Conservation (phyloP, 305 asterid genomes). For the Fraxinus sp. region DNA sequence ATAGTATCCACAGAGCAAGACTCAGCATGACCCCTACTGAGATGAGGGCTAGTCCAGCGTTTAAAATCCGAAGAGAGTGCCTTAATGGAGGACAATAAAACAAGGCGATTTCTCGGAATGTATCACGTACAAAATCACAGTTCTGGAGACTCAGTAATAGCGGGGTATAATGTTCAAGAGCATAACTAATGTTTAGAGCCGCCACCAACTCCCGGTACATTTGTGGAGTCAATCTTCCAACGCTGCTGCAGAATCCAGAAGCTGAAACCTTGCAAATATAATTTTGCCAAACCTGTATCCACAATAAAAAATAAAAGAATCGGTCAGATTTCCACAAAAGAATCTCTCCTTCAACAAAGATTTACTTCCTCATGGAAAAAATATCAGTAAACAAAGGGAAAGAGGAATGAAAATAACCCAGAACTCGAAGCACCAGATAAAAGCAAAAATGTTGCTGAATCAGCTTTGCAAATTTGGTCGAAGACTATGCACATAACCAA, state of each 20-base stretch:
- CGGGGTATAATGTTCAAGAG: slow-evolving; percentile 76
- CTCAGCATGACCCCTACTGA: slow-evolving; percentile 89
- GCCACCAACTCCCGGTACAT: slow-evolving; percentile 61
- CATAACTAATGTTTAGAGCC: slow-evolving; percentile 78
- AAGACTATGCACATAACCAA: background rate
- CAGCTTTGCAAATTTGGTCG: background rate
- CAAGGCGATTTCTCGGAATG: slow-evolving; percentile 66
- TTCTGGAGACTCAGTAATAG: slow-evolving; percentile 69
- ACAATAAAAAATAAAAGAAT: background rate
- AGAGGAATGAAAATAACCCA: background rate
- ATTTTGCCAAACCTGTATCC: slow-evolving; percentile 69
- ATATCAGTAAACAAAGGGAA: background rate
- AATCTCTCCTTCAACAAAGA: background rate
- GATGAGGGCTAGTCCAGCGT: slow-evolving; percentile 70
- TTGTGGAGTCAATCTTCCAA: slow-evolving; percentile 76
- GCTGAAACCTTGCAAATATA: slow-evolving; percentile 59
- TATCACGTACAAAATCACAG: slow-evolving; percentile 82
- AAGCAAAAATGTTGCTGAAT: background rate
- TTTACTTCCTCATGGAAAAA: background rate
- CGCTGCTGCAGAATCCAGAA: slow-evolving; percentile 50
- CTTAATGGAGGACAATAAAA: slow-evolving; percentile 68
- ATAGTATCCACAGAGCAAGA: slow-evolving; percentile 81
- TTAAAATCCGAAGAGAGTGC: slow-evolving; percentile 56
- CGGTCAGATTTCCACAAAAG: background rate
- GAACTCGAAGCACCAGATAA: background rate